Percentiles rank a stretch among this genome's conserved stretches.
Conservation (phyloP, 2,329 filamentous ascomycete species). For the Mycosphaerella sp. region DNA sequence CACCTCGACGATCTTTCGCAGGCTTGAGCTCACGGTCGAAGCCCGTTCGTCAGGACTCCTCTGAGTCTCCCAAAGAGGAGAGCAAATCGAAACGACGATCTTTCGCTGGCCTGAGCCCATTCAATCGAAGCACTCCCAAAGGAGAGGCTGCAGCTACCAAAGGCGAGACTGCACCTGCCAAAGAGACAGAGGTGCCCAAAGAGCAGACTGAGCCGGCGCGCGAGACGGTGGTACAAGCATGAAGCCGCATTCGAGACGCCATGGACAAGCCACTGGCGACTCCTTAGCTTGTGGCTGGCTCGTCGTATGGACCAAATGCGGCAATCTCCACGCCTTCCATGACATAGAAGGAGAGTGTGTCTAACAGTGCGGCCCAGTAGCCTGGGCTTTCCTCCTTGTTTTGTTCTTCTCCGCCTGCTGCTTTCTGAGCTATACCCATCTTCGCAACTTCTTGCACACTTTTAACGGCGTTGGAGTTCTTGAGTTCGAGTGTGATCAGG, state of each 20-base stretch:
- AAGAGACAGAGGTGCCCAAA: too few species aligned
- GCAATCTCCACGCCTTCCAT: slow-evolving; percentile 23
- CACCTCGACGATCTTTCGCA: not conserved
- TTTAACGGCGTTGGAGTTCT: slow-evolving; percentile 18
- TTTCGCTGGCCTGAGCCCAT: slow-evolving; percentile 1
- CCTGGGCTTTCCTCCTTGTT: slow-evolving; percentile 8
- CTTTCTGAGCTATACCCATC: slow-evolving; percentile 6
- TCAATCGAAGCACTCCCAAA: not conserved
- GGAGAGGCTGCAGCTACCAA: not conserved
- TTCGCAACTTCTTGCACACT: slow-evolving; percentile 12
- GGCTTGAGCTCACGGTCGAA: not conserved
- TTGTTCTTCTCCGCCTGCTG: slow-evolving; percentile 1
- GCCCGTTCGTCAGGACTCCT: not conserved
- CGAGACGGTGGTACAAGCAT: not conserved
- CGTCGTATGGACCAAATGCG: slow-evolving; percentile 22
- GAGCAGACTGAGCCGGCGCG: not conserved
- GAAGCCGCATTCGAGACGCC: not conserved
- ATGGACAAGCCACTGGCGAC: not conserved
- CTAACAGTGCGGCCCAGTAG: slow-evolving; percentile 18
- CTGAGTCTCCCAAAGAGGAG: not conserved
- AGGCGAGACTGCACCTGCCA: too few species aligned
- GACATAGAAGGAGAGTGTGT: slow-evolving; percentile 21
- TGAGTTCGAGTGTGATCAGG: slow-evolving; percentile 21
- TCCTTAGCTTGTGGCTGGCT: slow-evolving; percentile 12
- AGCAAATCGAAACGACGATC: slow-evolving; percentile 2